Evolutionary conservation across 371 early-diverging fungal species (phyloP).

Genomic region (Polyrhizophydium stewartii): DNA sequence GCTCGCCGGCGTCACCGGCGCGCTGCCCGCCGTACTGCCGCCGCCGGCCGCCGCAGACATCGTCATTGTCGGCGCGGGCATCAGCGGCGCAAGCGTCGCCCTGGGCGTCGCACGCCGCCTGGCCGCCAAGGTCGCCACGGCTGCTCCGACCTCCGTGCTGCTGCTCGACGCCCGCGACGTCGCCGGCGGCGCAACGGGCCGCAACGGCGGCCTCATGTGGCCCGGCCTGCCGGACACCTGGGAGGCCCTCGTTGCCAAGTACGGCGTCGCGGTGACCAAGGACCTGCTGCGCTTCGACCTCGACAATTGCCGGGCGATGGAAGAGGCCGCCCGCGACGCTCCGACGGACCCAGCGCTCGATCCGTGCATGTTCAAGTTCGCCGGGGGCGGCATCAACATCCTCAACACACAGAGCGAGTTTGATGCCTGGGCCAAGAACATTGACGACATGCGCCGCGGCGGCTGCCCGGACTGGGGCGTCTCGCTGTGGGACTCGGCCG

Average conservation of each 20-base stretch:
- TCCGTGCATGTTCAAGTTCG: conserved; percentile 35
- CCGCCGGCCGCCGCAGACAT: conserved; percentile 29
- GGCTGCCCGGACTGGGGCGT: conserved; percentile 21
- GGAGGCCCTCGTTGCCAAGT: conserved; percentile 14
- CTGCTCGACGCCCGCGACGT: conserved; percentile 44
- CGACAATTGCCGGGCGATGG: conserved; percentile 27
- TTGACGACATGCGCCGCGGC: conserved; percentile 17
- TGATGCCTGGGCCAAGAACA: conserved; percentile 16
- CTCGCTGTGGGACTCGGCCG: conserved; percentile 6
- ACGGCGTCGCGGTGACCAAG: conserved; percentile 29
- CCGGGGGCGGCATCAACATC: conserved; percentile 32
- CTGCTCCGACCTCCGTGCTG: conserved; percentile 22
- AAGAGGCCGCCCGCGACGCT: conserved; percentile 17
- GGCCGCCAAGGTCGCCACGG: conserved; percentile 32
- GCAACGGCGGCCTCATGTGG: conserved; percentile 51
- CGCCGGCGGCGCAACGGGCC: conserved; percentile 50
- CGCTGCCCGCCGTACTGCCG: conserved; percentile 14
- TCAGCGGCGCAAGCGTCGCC: conserved; percentile 12
- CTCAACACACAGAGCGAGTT: conserved; percentile 29
- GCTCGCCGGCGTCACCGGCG: conserved; percentile 30
- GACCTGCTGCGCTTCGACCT: conserved; percentile 34
- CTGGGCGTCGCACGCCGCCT: conserved; percentile 17
- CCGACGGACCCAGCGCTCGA: conserved; percentile 28
- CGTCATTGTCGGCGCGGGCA: conserved; percentile 40
- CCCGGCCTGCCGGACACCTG: conserved; percentile 37